These are phyloP conservation scores for Globisporangium canariense DNA, from an alignment of 352 stramenopile species.

Conservation along the genomic window DNA sequence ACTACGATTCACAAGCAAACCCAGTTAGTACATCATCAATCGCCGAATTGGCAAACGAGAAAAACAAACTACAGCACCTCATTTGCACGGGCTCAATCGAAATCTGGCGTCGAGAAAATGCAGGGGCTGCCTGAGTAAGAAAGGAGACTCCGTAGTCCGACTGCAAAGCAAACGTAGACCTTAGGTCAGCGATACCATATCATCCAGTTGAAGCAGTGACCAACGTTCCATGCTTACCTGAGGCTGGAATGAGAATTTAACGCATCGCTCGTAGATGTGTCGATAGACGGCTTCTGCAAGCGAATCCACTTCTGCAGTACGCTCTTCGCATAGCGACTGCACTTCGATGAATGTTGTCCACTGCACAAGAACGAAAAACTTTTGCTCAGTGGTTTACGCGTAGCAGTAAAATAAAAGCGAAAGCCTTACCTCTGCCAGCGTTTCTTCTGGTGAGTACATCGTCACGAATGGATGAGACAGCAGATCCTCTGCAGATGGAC, in stretches of 20 bases:
- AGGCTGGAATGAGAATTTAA: slow-evolving; percentile 71
- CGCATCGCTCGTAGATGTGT: slow-evolving; percentile 72
- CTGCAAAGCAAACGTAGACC: slow-evolving; percentile 22
- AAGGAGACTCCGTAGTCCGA: slow-evolving; percentile 83
- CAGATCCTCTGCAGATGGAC: slow-evolving; percentile 59
- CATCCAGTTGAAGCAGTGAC: not conserved
- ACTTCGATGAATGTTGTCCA: slow-evolving; percentile 64
- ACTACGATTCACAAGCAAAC: slow-evolving; percentile 19
- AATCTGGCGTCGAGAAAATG: slow-evolving; percentile 53
- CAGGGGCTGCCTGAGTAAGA: slow-evolving; percentile 48
- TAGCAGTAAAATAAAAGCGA: not conserved
- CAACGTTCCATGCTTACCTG: slow-evolving; percentile 36
- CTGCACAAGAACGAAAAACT: slow-evolving; percentile 23
- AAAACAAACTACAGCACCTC: slow-evolving; percentile 37
- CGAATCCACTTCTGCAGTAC: slow-evolving; percentile 49
- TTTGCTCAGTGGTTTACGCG: not conserved
- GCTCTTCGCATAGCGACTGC: slow-evolving; percentile 56
- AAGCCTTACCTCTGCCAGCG: slow-evolving; percentile 49
- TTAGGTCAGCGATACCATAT: not conserved
- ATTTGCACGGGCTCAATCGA: slow-evolving; percentile 77
- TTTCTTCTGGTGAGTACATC: slow-evolving; percentile 67
- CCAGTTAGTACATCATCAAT: slow-evolving; percentile 1
- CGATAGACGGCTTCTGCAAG: slow-evolving; percentile 75
- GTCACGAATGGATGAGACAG: slow-evolving; percentile 70
- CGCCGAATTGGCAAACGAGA: not conserved